phyloP scores from a whole-genome alignment of 495 filamentous ascomycete genomes.

The Hypoxylon lenormandii region DNA sequence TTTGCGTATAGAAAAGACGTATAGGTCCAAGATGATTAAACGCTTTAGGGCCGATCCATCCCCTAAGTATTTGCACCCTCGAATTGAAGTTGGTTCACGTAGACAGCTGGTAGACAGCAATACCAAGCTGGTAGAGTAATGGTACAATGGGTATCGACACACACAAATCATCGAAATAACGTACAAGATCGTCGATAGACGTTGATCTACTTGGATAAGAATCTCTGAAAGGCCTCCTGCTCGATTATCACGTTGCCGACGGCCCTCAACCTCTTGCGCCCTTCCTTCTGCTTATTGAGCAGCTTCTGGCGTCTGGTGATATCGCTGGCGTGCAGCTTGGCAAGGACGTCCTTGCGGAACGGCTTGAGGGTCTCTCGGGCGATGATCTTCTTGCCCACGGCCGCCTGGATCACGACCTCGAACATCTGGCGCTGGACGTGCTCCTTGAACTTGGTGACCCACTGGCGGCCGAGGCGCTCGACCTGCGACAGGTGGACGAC shows the following conservation, averaged over 20 bases:
- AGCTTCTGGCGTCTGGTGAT: conserved; percentile 83
- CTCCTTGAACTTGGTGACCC: conserved; percentile 97
- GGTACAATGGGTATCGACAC: background rate
- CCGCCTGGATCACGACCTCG: conserved; percentile 94
- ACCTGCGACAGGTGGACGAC: conserved; percentile 85
- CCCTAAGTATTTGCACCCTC: no score
- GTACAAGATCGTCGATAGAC: background rate
- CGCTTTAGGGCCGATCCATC: no score
- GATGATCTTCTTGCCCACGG: conserved; percentile 82
- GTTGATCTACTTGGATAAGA: conserved; percentile 70
- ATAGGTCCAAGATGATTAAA: no score
- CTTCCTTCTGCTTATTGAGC: conserved; percentile 96
- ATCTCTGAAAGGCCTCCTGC: conserved; percentile 90
- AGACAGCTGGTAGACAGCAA: no score
- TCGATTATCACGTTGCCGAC: conserved; percentile 89
- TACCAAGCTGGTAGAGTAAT: background rate
- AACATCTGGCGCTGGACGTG: conserved; percentile 96
- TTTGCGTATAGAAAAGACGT: no score
- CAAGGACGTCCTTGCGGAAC: conserved; percentile 92
- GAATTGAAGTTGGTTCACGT: no score
- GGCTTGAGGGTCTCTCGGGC: conserved; percentile 96
- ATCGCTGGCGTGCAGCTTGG: conserved; percentile 93
- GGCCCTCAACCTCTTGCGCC: conserved; percentile 82
- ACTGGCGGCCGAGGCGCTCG: conserved; percentile 78
- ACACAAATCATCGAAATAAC: background rate